These are phyloP conservation scores for Penicillium ochrochloron DNA, from an alignment of 495 filamentous ascomycete species.

Conservation along the genomic window DNA sequence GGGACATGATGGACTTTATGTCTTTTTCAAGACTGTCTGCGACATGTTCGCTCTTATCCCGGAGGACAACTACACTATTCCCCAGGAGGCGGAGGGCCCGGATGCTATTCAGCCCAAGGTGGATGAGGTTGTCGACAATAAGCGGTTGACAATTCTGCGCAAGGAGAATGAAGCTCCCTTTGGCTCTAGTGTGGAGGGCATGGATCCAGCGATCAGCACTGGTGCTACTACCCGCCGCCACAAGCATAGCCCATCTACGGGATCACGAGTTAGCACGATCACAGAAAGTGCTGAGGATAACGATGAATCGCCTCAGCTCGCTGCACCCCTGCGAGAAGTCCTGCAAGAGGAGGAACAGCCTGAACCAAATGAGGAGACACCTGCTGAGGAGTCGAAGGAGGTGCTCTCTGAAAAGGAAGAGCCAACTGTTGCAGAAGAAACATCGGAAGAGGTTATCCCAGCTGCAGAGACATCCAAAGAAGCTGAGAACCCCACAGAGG, in stretches of 20 bases:
- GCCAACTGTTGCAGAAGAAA: slow-evolving; percentile 11
- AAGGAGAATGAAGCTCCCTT: slow-evolving; percentile 40
- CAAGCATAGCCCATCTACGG: slow-evolving; percentile 75
- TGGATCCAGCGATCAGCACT: slow-evolving; percentile 51
- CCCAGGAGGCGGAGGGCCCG: slow-evolving; percentile 86
- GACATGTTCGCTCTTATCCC: slow-evolving; percentile 87
- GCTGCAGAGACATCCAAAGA: slow-evolving; percentile 13
- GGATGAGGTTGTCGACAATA: slow-evolving; percentile 39
- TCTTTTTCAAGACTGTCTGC: slow-evolving; percentile 96
- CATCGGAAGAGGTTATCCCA: slow-evolving; percentile 9
- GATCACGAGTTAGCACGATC: slow-evolving; percentile 73
- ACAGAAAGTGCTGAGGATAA: slow-evolving; percentile 73
- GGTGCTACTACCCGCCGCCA: slow-evolving; percentile 74
- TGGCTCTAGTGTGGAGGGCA: slow-evolving; percentile 27
- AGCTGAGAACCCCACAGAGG: slow-evolving; percentile 10
- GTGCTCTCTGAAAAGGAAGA: slow-evolving; percentile 2
- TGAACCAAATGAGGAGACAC: background rate
- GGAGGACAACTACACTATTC: slow-evolving; percentile 93
- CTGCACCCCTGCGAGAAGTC: slow-evolving; percentile 24
- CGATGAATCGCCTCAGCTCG: slow-evolving; percentile 28
- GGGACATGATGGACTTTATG: slow-evolving; percentile 80
- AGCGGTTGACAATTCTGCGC: slow-evolving; percentile 52
- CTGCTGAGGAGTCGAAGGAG: slow-evolving; percentile 13
- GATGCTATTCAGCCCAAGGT: slow-evolving; percentile 51
- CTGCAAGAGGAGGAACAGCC: slow-evolving; percentile 25